These are phyloP conservation scores for Stephania japonica DNA, from an alignment of 164 flowering plant genomes.

Conservation along the genomic window DNA sequence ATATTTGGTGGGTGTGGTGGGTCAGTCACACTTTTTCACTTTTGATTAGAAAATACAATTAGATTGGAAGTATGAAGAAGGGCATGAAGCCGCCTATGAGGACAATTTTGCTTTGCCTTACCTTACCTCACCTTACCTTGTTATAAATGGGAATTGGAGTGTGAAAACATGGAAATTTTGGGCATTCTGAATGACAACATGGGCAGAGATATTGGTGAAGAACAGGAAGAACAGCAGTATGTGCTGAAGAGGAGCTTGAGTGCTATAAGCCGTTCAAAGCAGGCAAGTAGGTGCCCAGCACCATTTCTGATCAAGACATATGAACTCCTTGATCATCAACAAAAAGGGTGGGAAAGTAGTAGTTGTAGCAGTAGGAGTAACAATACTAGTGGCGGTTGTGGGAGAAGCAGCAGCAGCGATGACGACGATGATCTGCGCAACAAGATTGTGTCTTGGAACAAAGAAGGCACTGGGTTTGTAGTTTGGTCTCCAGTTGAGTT, in stretches of 20 bases:
- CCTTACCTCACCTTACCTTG: background rate
- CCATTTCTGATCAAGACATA: constrained; percentile 12
- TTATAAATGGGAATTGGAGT: background rate
- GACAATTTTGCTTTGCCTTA: background rate
- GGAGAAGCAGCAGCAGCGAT: too few species aligned
- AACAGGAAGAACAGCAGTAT: background rate
- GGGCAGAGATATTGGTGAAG: background rate
- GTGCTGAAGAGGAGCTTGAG: background rate
- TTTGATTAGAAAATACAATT: too few species aligned
- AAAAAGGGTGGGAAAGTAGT: background rate
- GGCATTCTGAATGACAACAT: background rate
- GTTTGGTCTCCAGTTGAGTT: constrained; percentile 19
- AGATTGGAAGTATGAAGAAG: background rate
- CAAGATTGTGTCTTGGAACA: constrained; percentile 12
- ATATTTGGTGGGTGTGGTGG: too few species aligned
- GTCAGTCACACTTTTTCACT: too few species aligned
- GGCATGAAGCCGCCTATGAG: background rate
- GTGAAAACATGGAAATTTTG: background rate
- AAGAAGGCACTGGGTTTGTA: constrained; percentile 13
- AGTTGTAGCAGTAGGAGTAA: background rate
- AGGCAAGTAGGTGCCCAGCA: constrained; percentile 6
- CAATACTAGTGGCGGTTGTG: too few species aligned
- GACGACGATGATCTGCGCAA: background rate
- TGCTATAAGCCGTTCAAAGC: background rate
- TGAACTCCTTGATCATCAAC: constrained; percentile 11